These are phyloP conservation scores for Rubia yunnanensis DNA, from an alignment of 257 asterid genomes.

Conservation along the genomic window DNA sequence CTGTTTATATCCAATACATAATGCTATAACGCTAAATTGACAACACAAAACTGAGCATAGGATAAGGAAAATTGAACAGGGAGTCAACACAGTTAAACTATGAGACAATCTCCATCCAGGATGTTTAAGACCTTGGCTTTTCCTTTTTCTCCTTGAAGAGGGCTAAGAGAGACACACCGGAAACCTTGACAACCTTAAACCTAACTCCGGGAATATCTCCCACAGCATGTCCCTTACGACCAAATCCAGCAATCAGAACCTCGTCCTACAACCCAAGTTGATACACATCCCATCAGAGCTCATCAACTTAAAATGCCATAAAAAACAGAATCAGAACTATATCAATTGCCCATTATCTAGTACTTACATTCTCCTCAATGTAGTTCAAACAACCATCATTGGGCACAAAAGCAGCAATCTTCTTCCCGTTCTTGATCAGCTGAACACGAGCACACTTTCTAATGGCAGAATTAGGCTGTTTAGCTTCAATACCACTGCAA, in stretches of 20 bases:
- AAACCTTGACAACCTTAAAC: slow-evolving; percentile 72
- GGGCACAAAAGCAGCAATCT: slow-evolving; percentile 68
- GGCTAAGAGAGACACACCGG: slow-evolving; percentile 64
- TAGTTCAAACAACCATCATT: slow-evolving; percentile 69
- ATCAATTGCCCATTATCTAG: too few species aligned
- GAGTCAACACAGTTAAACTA: background rate
- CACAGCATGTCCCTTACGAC: slow-evolving; percentile 68
- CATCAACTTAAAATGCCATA: background rate
- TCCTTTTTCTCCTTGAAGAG: slow-evolving; percentile 73
- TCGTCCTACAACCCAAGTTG: slow-evolving; percentile 41
- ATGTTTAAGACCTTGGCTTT: slow-evolving; percentile 47
- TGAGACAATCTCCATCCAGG: background rate
- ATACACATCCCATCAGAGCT: background rate
- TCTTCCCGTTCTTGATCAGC: slow-evolving; percentile 60
- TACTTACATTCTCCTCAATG: slow-evolving; percentile 58
- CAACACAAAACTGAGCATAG: slow-evolving; percentile 1
- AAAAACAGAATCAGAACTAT: too few species aligned
- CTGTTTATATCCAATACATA: background rate
- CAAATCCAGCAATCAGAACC: slow-evolving; percentile 68
- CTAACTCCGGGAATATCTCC: slow-evolving; percentile 78
- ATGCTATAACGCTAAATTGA: background rate
- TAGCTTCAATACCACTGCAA: slow-evolving; percentile 64
- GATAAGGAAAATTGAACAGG: background rate
- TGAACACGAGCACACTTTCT: slow-evolving; percentile 75
- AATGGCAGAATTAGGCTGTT: slow-evolving; percentile 74